Evolutionary conservation across 257 asterid genomes (phyloP), one percentile per base, ranked within the genome.

Genomic region (Ajuga chamaepitys): DNA sequence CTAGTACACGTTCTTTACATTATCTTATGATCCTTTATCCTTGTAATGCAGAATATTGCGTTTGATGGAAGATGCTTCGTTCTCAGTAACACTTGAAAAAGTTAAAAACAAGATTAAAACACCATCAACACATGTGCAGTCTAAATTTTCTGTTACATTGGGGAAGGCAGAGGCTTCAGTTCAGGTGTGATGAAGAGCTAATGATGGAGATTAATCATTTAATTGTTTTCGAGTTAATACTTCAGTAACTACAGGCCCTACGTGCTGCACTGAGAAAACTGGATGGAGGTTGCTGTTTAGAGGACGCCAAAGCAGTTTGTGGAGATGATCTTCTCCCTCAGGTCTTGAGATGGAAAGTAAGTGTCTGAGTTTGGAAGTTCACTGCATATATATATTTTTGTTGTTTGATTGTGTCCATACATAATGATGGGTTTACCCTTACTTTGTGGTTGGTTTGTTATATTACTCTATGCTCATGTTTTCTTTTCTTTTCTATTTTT

Each of bases 291-390:
- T 87, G 96, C 69, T 79, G 68, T 59, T 71, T 88, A 58, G 84
- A 79, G 76, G 96, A 90, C 75, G 97, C 99, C 71, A 81, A 82
- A 81, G 81, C 84, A 32, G 86, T 94, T 56, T 90, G 97, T 64
- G 92, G 83, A 64, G 80, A 83, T 21, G 86, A 80, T 57, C 85
- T 86, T 76, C 89, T 90, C 42, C 25, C 52, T 54, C 97, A 90
- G 83, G 80, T 90, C 54, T 52, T 48, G 64, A 90, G 63, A 77
- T 94, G 95, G 92, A 85, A 70, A 90, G 99, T 88, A 75, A 41
- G 42, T 79, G 32, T 46, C 54, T 22, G 10, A 40, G 59, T 13
- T 53, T 17, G 40, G 61, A 45, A 47, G 44, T 51, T 66, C 37
- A n/a, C 16, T 52, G 56, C 32, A 54, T 16, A 2, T 52, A 26